Evolutionary conservation across 495 filamentous ascomycete species (phyloP), one percentile per base, ranked within the genome.

Genomic region (Penicillium alfredii): DNA sequence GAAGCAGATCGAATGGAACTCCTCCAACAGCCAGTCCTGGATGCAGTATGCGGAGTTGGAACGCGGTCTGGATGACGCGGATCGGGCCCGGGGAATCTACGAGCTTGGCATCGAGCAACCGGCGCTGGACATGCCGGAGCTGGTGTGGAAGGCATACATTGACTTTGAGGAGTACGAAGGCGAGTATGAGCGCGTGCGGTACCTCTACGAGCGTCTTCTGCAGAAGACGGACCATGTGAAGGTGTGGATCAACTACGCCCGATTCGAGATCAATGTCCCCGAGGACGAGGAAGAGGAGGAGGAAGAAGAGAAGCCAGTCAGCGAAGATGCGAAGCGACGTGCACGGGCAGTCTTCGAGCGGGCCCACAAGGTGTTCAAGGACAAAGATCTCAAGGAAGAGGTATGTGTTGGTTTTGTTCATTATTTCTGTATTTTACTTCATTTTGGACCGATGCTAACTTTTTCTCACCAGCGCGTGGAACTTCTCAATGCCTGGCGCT

Each of bases 171-270:
- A 94, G 53, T 84, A 93, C 42, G 83, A 89, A 56, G 83, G 81
- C 35, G 87, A 96, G 59, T 94, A 86, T 61, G 88, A 86, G 19
- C 71, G 77, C 20, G 81, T 87, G 2, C 72, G 92, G 29, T 57
- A 66, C n/a, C 66, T 98, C 33, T 98, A 97, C 64, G 92, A 97
- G 66, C 77, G 92, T 15, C 70, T 98, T 14, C 72, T 98, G 22
- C 67, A 86, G 55, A 94, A 90, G 78, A 94, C 93, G 11, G 83
- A 87, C 56, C 93, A 98, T 53, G 86, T 95, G 69, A 96, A 96
- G 73, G 92, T 98, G 34, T 98, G 92, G 92, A 94, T 88, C 66
- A 84, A 80, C 56, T 98, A 90, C 63, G 93, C 92, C 9, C 85
- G 88, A 51, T 97, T 97, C 59, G 92, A 98, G 61, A 85, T 96